Base-by-base conservation (phyloP, 164 flowering plant genomes). In the Magnolia officinalis region DNA sequence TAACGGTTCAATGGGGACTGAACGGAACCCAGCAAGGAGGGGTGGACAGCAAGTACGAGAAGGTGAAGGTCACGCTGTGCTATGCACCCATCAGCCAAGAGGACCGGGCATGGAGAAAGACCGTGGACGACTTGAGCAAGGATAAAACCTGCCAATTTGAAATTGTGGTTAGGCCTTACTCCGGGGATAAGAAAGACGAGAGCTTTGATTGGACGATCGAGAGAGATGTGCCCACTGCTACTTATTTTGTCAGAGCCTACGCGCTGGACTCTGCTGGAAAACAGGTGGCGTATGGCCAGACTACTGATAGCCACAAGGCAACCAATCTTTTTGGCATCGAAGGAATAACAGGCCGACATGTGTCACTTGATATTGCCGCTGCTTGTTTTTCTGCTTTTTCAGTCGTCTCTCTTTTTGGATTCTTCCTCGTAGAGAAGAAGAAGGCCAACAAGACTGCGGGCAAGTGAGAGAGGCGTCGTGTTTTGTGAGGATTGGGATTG, bases 371-470 rank as follows among this genome's bases (percentile, higher is more conserved):
- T 71, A 85, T 93, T 13, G 91, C 92, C 13, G 88, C 97, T 18
- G 83, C 77, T 50, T 81, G 84, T 77, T 91, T 91, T 89, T 93
- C 97, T 20, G 95, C 84, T 31, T 89, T 95, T 89, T 86, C 98
- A 0, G 80, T 95, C 4, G n/a, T 89, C 83, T 13, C 97, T 2
- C 75, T 93, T 81, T 55, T 79, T 59, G 89, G 86, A 6, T 93
- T 95, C 84, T 93, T 90, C 84, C 72, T 24, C 16, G 6, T 72
- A 29, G 98, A 91, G 92, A 95, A 91, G 89, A 88, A 87, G 66
- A 87, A 84, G 83, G 83, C 83, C 1, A 90, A 82, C 76, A 29
- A 2, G 50, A 58, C 82, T 2, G 13, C 45, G 2, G 8, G 71
- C 50, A 67, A 11, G 49, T 67, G 50, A 67, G 71, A 26, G 11